Conservation (phyloP, 1,284 basidiomycete genomes). For the Ustilago tritici region DNA sequence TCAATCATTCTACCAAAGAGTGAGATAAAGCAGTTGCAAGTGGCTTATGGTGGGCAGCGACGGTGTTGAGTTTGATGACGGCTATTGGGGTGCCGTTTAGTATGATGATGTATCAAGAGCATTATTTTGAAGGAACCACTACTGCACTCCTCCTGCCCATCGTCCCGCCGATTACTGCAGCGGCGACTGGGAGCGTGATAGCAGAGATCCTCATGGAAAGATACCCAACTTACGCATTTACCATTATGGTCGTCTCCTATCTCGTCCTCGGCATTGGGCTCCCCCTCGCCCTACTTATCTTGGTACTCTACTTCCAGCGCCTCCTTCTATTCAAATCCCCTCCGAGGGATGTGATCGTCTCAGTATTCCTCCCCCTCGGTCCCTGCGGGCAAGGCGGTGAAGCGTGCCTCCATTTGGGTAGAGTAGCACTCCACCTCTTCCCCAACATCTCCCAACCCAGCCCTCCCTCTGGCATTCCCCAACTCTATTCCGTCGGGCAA, state of each 20-base stretch:
- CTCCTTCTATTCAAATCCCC: constrained; percentile 60
- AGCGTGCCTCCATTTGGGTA: constrained; percentile 59
- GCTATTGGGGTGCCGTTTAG: constrained; percentile 56
- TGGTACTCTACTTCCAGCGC: constrained; percentile 62
- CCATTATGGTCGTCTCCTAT: constrained; percentile 55
- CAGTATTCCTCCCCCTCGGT: constrained; percentile 57
- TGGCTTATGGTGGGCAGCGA: constrained; percentile 53
- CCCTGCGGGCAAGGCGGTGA: constrained; percentile 62
- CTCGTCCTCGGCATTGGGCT: constrained; percentile 59
- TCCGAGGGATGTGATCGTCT: constrained; percentile 61
- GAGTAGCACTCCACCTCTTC: constrained; percentile 51
- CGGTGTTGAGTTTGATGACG: constrained; percentile 37
- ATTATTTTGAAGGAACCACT: constrained; percentile 59
- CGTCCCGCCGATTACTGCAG: constrained; percentile 61
- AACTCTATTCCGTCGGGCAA: constrained; percentile 49
- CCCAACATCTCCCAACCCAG: constrained; percentile 38
- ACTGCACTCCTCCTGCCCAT: constrained; percentile 58
- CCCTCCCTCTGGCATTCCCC: constrained; percentile 36
- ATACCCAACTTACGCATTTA: constrained; percentile 56
- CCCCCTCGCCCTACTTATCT: constrained; percentile 54
- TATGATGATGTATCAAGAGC: constrained; percentile 63
- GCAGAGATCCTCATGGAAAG: constrained; percentile 48
- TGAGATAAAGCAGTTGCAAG: constrained; percentile 10
- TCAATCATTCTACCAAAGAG: background rate
- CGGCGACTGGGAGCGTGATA: constrained; percentile 50